Evolutionary conservation across 345 rosid species (phyloP).

Genomic region (Stellera chamaejasme): DNA sequence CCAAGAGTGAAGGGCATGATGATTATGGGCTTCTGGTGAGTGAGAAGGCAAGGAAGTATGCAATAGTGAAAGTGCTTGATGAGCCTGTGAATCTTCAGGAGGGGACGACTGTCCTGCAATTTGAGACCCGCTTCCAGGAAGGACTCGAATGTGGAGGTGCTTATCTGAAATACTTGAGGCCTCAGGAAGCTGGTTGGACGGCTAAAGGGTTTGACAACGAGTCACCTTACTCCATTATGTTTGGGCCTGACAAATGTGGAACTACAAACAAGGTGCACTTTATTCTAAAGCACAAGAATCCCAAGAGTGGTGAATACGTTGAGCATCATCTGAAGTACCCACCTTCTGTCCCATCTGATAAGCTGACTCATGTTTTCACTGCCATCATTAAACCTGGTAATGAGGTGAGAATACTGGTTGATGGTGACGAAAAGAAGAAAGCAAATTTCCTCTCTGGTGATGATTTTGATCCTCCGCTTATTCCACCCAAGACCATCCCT

Average conservation of each 20-base stretch:
- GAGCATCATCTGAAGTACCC: constrained; percentile 83
- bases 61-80: constrained; percentile 65
- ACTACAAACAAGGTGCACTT: constrained; percentile 85
- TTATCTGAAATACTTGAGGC: constrained; percentile 66
- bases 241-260: constrained; percentile 92
- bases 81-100: constrained; percentile 54
- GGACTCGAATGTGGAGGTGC: constrained; percentile 96
- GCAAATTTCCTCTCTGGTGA: constrained; percentile 58
- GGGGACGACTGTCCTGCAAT: constrained; percentile 62
- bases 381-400: constrained; percentile 70
- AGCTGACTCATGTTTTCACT: constrained; percentile 76
- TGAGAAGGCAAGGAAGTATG: constrained; percentile 70
- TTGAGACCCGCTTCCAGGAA: constrained; percentile 67
- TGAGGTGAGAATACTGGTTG: constrained; percentile 55
- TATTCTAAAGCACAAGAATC: constrained; percentile 82
- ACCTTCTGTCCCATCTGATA: constrained; percentile 73
- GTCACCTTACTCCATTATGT: constrained; percentile 85
- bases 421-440: constrained; percentile 80
- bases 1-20: constrained; percentile 81
- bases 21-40: constrained; percentile 84
- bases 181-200: constrained; percentile 73
- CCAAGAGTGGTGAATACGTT: constrained; percentile 70
- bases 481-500: constrained; percentile 76
- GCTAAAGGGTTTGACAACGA: constrained; percentile 55
- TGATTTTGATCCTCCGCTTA: constrained; percentile 75